Base-by-base conservation (phyloP, 345 rosid species). In the Eucalyptus marginata region DNA sequence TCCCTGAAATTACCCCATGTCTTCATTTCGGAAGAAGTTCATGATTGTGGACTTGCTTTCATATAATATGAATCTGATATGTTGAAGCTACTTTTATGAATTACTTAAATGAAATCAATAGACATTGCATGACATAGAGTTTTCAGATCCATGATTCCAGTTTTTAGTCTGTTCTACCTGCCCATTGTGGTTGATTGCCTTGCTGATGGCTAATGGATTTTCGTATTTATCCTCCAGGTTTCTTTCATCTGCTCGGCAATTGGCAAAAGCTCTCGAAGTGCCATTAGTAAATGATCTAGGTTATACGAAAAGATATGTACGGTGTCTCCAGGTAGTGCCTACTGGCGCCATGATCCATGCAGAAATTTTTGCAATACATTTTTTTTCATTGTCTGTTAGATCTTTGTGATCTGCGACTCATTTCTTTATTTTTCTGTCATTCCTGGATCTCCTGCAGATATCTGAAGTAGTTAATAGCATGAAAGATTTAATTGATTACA, bases 401-500 rank as follows among this genome's bases (percentile, higher is more conserved):
- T 54, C 86, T 43, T 81, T 47, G 25, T 52, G 64, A 51, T 66
- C 36, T 20, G 10, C 7, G 33, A 49, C 56, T 43, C 43, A 36
- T 27, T 13, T 36, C 2, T 58, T 88, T 66, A 16, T 40, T 44
- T 58, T 43, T 40, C 84, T 49, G 46, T 76, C 47, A 31, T 49
- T 50, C 62, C 90, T 86, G 22, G 76, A 64, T 47, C 71, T 88
- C 31, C 89, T 90, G 91, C 95, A 96, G 98, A 96, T 96, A 92
- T 95, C 99, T 46, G 99, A 98, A 94, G 99, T 98, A 88, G 99
- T 98, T 86, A 98, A 98, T 90, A 96, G 99, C 87, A 98, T 98
- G 99, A 98, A 98, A 87, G 99, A 98, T 92, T 95, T 98, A 95
- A 97, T 98, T 93, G 99, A 98, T 92, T 98, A 95, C 93, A 97